Evolutionary conservation across 306 rosid species (phyloP).

Genomic region (Rosa multiflora): DNA sequence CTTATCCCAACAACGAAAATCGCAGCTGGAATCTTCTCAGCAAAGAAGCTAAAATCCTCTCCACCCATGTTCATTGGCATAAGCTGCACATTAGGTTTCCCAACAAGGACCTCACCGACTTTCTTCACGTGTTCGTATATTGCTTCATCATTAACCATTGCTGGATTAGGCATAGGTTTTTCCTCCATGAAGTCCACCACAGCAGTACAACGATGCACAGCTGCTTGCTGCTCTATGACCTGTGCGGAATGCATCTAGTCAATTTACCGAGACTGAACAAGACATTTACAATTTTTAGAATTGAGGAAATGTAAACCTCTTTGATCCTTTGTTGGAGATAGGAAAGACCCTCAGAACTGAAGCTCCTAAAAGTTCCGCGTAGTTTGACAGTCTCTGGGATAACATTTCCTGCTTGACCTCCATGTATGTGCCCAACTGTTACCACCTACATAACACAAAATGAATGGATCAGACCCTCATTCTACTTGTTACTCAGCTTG

Average conservation of each 20-base stretch:
- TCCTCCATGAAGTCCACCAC: constrained; percentile 53
- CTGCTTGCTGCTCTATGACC: constrained; percentile 44
- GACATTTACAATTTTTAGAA: neutral
- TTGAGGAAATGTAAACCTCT: constrained; percentile 25
- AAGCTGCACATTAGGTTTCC: constrained; percentile 41
- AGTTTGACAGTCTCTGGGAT: constrained; percentile 33
- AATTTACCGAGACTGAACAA: neutral
- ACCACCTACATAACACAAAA: constrained; percentile 35
- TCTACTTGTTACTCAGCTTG: neutral
- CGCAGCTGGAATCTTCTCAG: constrained; percentile 40
- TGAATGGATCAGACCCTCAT: neutral
- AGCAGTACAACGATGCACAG: constrained; percentile 37
- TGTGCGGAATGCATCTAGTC: constrained; percentile 9
- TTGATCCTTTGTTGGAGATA: constrained; percentile 38
- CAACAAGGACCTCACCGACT: constrained; percentile 44
- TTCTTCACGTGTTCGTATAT: constrained; percentile 42
- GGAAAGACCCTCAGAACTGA: constrained; percentile 37
- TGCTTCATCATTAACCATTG: constrained; percentile 40
- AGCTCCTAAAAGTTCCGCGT: constrained; percentile 45
- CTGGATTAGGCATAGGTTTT: constrained; percentile 36
- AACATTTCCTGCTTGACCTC: constrained; percentile 35
- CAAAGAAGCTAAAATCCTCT: constrained; percentile 55
- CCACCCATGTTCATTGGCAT: constrained; percentile 42
- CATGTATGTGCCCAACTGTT: constrained; percentile 37
- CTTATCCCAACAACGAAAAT: constrained; percentile 32